These are phyloP conservation scores for Ehretia macrophylla DNA, from an alignment of 257 asterid genomes.

Conservation along the genomic window DNA sequence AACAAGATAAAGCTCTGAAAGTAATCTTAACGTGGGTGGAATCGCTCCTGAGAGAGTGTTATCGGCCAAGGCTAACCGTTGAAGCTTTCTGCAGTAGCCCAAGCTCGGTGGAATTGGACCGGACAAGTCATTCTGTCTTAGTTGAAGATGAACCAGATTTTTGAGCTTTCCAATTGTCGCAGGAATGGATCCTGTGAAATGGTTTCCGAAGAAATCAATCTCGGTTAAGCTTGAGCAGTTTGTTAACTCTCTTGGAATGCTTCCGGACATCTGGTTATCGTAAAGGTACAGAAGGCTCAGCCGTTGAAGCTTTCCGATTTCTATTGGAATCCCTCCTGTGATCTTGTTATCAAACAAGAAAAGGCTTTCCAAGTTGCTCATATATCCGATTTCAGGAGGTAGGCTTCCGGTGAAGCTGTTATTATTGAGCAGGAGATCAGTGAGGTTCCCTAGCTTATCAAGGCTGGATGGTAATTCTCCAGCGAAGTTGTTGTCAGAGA, in stretches of 20 bases:
- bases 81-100: slow-evolving; percentile 79
- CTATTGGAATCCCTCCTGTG: slow-evolving; percentile 59
- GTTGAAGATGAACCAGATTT: slow-evolving; percentile 54
- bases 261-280: slow-evolving; percentile 76
- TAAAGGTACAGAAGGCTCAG: slow-evolving; percentile 52
- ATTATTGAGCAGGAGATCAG: slow-evolving; percentile 82
- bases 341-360: slow-evolving; percentile 65
- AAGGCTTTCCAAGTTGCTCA: slow-evolving; percentile 47
- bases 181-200: slow-evolving; percentile 65
- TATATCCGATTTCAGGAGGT: slow-evolving; percentile 65
- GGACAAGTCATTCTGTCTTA: slow-evolving; percentile 66
- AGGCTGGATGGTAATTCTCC: slow-evolving; percentile 55
- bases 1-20: slow-evolving; percentile 50
- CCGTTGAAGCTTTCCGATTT: slow-evolving; percentile 62
- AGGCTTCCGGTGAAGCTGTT: slow-evolving; percentile 66
- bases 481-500: slow-evolving; percentile 54
- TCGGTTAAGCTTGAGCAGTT: slow-evolving; percentile 56
- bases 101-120: slow-evolving; percentile 76
- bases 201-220: slow-evolving; percentile 78
- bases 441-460: slow-evolving; percentile 46
- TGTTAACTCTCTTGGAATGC: slow-evolving; percentile 64
- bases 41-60: slow-evolving; percentile 73
- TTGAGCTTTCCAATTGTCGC: slow-evolving; percentile 64
- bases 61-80: slow-evolving; percentile 62
- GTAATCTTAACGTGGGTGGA: slow-evolving; percentile 63